Evolutionary conservation across 2,329 filamentous ascomycete species (phyloP).

Genomic region (Ascochyta fabae): DNA sequence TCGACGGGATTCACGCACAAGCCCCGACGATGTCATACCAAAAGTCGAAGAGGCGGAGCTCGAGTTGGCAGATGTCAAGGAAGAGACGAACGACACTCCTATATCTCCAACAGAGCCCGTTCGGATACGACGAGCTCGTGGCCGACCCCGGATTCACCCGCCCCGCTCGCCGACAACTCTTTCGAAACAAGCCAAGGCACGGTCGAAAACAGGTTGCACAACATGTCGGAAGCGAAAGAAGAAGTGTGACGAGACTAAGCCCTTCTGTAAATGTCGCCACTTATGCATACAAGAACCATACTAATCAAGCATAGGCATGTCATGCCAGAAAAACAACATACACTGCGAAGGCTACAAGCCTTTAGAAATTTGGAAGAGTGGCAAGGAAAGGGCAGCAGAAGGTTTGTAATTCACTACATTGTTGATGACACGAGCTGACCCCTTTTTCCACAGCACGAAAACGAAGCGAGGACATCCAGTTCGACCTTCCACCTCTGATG

Average conservation of each 20-base stretch:
- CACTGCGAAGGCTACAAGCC: constrained; percentile 90
- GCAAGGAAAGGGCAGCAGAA: constrained; percentile 76
- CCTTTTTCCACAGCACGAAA: constrained; percentile 39
- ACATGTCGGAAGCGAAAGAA: constrained; percentile 67
- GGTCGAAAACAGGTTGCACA: constrained; percentile 65
- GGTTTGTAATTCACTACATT: constrained; percentile 40
- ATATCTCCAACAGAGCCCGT: constrained; percentile 47
- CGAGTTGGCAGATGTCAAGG: constrained; percentile 48
- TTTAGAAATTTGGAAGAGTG: constrained; percentile 86
- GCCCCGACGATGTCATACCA: constrained; percentile 52
- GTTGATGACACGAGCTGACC: constrained; percentile 27
- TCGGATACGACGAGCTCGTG: constrained; percentile 60
- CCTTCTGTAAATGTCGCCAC: constrained; percentile 45
- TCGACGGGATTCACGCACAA: constrained; percentile 32
- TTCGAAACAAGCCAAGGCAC: constrained; percentile 77
- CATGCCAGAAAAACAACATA: constrained; percentile 92
- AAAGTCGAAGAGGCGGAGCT: constrained; percentile 63
- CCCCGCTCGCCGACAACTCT: constrained; percentile 64
- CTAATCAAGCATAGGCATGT: constrained; percentile 66
- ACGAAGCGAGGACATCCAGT: constrained; percentile 47
- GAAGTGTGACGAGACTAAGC: constrained; percentile 62
- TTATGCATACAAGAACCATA: neutral
- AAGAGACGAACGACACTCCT: constrained; percentile 42
- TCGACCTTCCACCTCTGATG: constrained; percentile 67
- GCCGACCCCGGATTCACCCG: constrained; percentile 82